Evolutionary conservation across 2,329 filamentous ascomycete genomes (phyloP).

Genomic region (Ophiosphaerella narmari): DNA sequence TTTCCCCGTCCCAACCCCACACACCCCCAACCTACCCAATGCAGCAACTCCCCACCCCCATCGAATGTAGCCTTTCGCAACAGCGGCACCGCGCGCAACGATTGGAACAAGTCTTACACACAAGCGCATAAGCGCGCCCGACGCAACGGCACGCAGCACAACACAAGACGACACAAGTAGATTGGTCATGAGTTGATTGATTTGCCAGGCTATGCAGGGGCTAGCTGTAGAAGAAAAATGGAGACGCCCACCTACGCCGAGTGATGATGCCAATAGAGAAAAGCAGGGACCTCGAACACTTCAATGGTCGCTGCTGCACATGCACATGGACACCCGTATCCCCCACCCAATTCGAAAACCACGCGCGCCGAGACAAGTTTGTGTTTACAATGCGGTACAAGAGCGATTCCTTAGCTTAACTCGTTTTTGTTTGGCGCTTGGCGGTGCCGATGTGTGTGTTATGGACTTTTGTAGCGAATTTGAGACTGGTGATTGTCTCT

Average conservation of each 20-base stretch:
- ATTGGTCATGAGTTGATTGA: too few species aligned
- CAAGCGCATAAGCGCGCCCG: too few species aligned
- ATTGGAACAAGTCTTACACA: too few species aligned
- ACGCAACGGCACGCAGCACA: too few species aligned
- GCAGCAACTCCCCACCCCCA: too few species aligned
- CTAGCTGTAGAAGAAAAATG: neutral
- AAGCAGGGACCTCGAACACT: conserved; percentile 25
- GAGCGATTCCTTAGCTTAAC: neutral
- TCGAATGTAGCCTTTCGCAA: too few species aligned
- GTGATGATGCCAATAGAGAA: neutral
- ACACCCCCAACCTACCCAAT: too few species aligned
- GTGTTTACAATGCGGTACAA: neutral
- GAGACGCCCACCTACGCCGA: neutral
- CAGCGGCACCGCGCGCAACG: too few species aligned
- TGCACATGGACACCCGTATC: conserved; percentile 1
- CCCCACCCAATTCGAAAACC: neutral
- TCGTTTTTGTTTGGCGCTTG: conserved; percentile 70
- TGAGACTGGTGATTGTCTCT: conserved; percentile 91
- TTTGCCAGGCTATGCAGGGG: neutral
- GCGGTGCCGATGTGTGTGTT: conserved; percentile 93
- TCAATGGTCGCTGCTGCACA: conserved; percentile 14
- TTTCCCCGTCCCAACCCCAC: too few species aligned
- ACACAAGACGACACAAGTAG: too few species aligned
- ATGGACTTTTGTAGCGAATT: conserved; percentile 93
- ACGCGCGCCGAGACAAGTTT: too few species aligned